Evolutionary conservation across 352 stramenopile species (phyloP).

Genomic region (Pythium phragmitis): DNA sequence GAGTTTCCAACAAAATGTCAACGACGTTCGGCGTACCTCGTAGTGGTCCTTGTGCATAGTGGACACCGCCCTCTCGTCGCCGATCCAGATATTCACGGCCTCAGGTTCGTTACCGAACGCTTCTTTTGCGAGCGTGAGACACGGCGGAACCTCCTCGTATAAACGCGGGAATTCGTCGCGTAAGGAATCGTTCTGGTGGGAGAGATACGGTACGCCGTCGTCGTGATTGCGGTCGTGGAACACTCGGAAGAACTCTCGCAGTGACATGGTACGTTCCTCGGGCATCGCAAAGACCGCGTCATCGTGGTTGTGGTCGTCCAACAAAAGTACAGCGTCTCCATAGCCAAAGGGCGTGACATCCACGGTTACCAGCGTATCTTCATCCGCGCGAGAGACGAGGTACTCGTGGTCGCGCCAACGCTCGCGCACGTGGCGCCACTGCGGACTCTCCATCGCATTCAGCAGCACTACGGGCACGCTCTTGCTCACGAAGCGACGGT

Average conservation of each 20-base stretch:
- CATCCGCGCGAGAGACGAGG: conserved; percentile 43
- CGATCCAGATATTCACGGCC: conserved; percentile 98
- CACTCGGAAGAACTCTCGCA: conserved; percentile 51
- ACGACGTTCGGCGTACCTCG: conserved; percentile 52
- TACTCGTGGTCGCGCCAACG: conserved; percentile 62
- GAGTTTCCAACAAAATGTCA: no score
- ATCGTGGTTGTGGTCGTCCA: conserved; percentile 26
- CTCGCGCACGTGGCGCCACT: conserved; percentile 49
- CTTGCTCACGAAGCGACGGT: conserved; percentile 73
- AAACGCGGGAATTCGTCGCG: conserved; percentile 66
- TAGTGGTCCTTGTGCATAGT: conserved; percentile 98
- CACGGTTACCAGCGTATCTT: conserved; percentile 51
- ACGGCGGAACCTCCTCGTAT: conserved; percentile 64
- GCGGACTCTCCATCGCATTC: conserved; percentile 53
- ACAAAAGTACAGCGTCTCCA: conserved; percentile 63
- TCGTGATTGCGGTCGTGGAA: conserved; percentile 50
- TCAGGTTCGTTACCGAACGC: conserved; percentile 81
- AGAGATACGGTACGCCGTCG: conserved; percentile 82
- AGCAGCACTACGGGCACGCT: conserved; percentile 75
- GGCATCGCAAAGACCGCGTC: conserved; percentile 63
- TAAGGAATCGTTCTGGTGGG: conserved; percentile 84
- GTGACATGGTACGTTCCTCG: conserved; percentile 73
- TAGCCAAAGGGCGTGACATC: conserved; percentile 78
- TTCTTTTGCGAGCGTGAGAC: conserved; percentile 51
- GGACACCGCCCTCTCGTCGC: conserved; percentile 93